Conservation (phyloP, 352 stramenopile species). For the Globisporangium yorkense region DNA sequence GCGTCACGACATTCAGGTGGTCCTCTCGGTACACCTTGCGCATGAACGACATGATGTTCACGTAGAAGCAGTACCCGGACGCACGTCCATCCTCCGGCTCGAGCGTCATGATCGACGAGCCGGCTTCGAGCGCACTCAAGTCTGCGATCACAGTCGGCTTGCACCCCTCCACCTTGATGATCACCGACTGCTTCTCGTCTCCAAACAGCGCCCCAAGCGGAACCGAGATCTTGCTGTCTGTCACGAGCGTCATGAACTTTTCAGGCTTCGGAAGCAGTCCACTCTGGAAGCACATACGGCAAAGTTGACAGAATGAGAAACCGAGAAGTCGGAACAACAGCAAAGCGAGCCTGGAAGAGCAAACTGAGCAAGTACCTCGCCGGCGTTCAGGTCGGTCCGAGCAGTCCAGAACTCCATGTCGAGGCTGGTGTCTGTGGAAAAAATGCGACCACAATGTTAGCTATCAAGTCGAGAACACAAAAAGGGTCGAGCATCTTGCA, state of each 20-base stretch:
- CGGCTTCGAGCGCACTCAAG: slow-evolving; percentile 49
- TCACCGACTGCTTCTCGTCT: slow-evolving; percentile 69
- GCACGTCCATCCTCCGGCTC: slow-evolving; percentile 50
- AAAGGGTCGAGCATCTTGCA: not conserved
- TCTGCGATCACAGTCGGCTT: slow-evolving; percentile 79
- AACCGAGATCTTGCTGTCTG: slow-evolving; percentile 79
- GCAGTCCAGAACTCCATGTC: slow-evolving; percentile 82
- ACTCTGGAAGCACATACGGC: slow-evolving; percentile 18
- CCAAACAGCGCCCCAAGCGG: slow-evolving; percentile 78
- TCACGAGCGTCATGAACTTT: slow-evolving; percentile 44
- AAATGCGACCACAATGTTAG: slow-evolving; percentile 7
- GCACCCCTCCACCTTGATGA: slow-evolving; percentile 83
- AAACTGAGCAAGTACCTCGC: slow-evolving; percentile 29
- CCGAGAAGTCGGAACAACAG: not conserved
- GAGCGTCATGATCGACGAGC: slow-evolving; percentile 64
- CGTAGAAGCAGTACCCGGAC: slow-evolving; percentile 79
- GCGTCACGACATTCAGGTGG: slow-evolving; percentile 65
- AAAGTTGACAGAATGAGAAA: not conserved
- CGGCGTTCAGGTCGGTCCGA: slow-evolving; percentile 36
- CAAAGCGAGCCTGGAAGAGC: not conserved
- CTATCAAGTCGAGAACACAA: not conserved
- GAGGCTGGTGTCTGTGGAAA: slow-evolving; percentile 52
- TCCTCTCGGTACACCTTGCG: slow-evolving; percentile 87
- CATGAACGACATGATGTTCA: slow-evolving; percentile 77
- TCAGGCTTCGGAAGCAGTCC: slow-evolving; percentile 28